Evolutionary conservation across 495 filamentous ascomycete genomes (phyloP).

Genomic region (Aspergillus bertholletiae): DNA sequence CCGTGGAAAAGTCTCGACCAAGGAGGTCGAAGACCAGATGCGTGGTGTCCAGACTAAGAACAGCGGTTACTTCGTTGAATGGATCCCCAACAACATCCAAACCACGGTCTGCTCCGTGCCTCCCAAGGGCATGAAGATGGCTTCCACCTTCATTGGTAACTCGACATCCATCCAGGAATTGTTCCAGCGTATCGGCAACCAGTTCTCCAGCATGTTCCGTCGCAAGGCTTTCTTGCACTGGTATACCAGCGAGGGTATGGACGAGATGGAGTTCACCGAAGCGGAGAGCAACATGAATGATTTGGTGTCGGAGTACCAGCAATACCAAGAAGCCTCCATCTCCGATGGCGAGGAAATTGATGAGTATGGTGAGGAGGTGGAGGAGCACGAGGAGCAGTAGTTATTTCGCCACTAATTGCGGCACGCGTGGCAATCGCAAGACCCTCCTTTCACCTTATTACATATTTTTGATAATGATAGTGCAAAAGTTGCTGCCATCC

Average conservation of each 20-base stretch:
- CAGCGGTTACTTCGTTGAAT: constrained; percentile 98
- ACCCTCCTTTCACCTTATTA: background rate
- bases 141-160: constrained; percentile 98
- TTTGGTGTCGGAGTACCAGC: constrained; percentile 99
- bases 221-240: constrained; percentile 99
- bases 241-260: constrained; percentile 99
- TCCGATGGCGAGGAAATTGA: constrained; percentile 69
- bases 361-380: constrained; percentile 55
- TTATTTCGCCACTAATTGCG: background rate
- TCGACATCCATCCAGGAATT: constrained; percentile 99
- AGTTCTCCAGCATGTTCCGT: constrained; percentile 99
- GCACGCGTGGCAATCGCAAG: background rate
- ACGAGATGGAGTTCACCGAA: constrained; percentile 99
- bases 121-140: constrained; percentile 97
- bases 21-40: constrained; percentile 99
- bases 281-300: constrained; percentile 99
- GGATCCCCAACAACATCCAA: constrained; percentile 99
- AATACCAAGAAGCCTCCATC: constrained; percentile 98
- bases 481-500: background rate
- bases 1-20: constrained; percentile 99
- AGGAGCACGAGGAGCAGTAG: constrained; percentile 44
- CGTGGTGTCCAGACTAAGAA: constrained; percentile 99
- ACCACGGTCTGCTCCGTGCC: constrained; percentile 99
- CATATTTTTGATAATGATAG: background rate
- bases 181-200: constrained; percentile 99